These are phyloP conservation scores for Aspergillus sp. DNA, from an alignment of 2,329 filamentous ascomycete species.

Conservation along the genomic window DNA sequence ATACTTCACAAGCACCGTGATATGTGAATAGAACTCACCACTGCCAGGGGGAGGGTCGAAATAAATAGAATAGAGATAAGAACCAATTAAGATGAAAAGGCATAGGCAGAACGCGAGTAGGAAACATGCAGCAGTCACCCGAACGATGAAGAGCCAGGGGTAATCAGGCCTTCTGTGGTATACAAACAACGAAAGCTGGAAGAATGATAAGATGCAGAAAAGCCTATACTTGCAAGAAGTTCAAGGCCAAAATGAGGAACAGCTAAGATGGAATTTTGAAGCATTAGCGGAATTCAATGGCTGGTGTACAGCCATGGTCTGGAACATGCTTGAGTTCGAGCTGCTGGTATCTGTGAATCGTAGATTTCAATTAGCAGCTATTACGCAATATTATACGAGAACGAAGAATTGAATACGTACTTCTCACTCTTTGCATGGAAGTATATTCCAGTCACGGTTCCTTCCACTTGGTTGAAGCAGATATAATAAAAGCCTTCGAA, in stretches of 20 bases:
- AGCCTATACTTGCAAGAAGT: neutral
- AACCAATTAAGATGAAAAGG: too few relatives aligned
- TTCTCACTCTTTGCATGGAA: conserved; percentile 98
- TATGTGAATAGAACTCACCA: neutral
- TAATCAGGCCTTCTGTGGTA: neutral
- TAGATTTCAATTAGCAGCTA: conserved; percentile 16
- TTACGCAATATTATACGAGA: neutral
- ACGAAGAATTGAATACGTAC: conserved; percentile 50
- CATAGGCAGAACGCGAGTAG: too few relatives aligned
- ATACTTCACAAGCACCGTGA: neutral
- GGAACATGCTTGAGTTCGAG: conserved; percentile 84
- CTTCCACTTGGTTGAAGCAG: conserved; percentile 89
- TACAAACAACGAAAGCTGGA: neutral
- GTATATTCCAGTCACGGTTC: conserved; percentile 87
- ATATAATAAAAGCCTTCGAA: conserved; percentile 99
- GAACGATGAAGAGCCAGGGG: neutral
- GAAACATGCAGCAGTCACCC: too few relatives aligned
- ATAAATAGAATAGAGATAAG: neutral
- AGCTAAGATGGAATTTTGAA: neutral
- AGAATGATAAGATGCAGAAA: neutral
- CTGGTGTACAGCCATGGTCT: conserved; percentile 75
- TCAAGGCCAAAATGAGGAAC: neutral
- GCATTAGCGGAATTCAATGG: conserved; percentile 78
- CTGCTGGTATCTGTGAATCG: conserved; percentile 70
- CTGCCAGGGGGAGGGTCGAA: neutral